Conservation (phyloP, 2,329 filamentous ascomycete genomes). For the Alternaria postmessia region DNA sequence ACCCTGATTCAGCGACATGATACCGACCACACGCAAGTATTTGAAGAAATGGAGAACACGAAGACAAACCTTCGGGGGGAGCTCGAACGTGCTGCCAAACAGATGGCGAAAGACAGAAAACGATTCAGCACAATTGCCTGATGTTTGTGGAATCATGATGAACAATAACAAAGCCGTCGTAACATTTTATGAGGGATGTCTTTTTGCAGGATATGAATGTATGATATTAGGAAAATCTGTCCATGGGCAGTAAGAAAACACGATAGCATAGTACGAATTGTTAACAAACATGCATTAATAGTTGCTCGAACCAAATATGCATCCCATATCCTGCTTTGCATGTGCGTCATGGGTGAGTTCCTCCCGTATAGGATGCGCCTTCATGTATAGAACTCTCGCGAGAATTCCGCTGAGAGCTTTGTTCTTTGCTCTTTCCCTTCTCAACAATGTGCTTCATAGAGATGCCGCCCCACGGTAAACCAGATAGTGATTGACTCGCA, state of each 20-base stretch:
- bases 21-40: constrained; percentile 43
- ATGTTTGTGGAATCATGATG: not conserved
- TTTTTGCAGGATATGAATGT: not conserved
- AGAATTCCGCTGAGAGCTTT: constrained; percentile 53
- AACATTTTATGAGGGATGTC: not conserved
- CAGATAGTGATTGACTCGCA: constrained; percentile 64
- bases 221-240: not conserved
- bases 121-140: constrained; percentile 3
- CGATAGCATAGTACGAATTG: not conserved
- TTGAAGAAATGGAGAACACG: constrained; percentile 32
- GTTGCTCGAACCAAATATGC: not conserved
- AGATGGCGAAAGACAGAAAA: constrained; percentile 18
- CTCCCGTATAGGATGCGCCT: constrained; percentile 37
- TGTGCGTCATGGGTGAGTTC: not conserved
- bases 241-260: not conserved
- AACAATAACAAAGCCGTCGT: not conserved
- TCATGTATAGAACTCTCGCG: constrained; percentile 51
- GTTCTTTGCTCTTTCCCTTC: constrained; percentile 56
- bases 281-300: not conserved
- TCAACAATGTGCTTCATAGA: constrained; percentile 64
- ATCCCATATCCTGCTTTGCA: not conserved
- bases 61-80: constrained; percentile 31
- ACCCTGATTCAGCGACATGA: constrained; percentile 53
- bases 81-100: constrained; percentile 19
- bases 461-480: constrained; percentile 72